A percentile compares a stretch with the other conserved stretches of the same genome.
Conservation (phyloP, 2,329 filamentous ascomycete genomes). For the Rutstroemia sp. region DNA sequence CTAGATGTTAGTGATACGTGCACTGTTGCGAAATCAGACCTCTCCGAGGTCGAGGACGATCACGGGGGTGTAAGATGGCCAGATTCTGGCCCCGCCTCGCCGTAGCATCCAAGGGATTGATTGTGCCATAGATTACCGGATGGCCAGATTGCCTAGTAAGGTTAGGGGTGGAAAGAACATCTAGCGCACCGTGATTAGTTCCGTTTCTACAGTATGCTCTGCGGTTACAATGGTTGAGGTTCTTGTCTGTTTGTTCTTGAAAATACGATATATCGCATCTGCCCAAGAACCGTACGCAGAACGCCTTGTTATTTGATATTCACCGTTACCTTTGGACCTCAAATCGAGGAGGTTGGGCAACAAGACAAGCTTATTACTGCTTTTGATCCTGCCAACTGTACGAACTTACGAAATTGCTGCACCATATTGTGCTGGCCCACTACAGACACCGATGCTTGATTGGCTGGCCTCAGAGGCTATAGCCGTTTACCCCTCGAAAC, state of each 20-base stretch:
- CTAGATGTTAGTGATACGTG: no score
- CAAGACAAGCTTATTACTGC: not conserved
- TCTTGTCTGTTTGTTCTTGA: not conserved
- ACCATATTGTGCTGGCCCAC: not conserved
- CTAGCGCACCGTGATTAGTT: slow-evolving; percentile 2
- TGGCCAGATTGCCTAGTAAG: not conserved
- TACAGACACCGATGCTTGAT: not conserved
- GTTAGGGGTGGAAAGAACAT: slow-evolving; percentile 1
- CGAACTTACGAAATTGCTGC: slow-evolving; percentile 4
- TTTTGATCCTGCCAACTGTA: slow-evolving; percentile 5
- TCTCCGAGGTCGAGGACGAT: not conserved
- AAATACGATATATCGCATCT: slow-evolving; percentile 5
- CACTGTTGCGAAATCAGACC: not conserved
- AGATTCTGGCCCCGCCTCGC: slow-evolving; percentile 3
- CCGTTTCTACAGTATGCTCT: no score
- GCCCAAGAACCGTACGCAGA: no score
- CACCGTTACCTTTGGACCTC: slow-evolving; percentile 8
- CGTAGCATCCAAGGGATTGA: not conserved
- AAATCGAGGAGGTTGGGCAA: slow-evolving; percentile 5
- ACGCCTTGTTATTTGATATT: not conserved
- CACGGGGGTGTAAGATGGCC: not conserved
- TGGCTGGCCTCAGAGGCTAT: not conserved
- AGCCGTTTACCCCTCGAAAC: slow-evolving; percentile 6
- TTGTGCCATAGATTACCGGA: not conserved
- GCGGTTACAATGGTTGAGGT: no score